Conservation (phyloP, 306 rosid species). For the Cyclanthera cordifolia region DNA sequence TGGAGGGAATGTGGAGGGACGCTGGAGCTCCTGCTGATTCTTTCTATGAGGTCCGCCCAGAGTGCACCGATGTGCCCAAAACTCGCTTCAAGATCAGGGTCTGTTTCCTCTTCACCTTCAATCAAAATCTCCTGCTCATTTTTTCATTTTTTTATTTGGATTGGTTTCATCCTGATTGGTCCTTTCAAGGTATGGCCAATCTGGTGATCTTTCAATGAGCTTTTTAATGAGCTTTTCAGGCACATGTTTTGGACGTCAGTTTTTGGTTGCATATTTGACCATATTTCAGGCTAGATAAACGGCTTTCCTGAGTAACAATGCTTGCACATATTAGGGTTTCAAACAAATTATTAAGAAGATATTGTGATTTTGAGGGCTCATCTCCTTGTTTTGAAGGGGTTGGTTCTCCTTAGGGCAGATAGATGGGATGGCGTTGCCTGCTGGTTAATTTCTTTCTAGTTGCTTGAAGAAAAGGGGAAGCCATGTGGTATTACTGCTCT, state of each 20-base stretch:
- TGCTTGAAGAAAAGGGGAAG: not conserved
- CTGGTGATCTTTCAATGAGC: not conserved
- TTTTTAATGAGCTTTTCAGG: not conserved
- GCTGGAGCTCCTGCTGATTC: slow-evolving; percentile 83
- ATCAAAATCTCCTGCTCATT: no score
- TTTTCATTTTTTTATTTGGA: no score
- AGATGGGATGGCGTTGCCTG: not conserved
- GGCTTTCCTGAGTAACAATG: not conserved
- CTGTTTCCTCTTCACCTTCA: slow-evolving; percentile 12
- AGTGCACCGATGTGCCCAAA: slow-evolving; percentile 88
- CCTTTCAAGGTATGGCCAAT: not conserved
- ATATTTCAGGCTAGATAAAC: not conserved
- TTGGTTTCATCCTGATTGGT: not conserved
- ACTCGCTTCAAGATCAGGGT: slow-evolving; percentile 85
- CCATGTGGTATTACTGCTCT: not conserved
- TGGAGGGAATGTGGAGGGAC: slow-evolving; percentile 70
- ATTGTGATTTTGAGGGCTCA: not conserved
- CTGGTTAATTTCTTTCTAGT: not conserved
- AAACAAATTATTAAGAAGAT: not conserved
- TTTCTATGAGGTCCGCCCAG: slow-evolving; percentile 79
- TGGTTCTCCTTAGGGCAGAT: not conserved
- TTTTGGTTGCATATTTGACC: not conserved
- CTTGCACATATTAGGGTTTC: not conserved
- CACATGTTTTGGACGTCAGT: not conserved
- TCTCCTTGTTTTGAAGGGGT: not conserved